Conservation (phyloP, 495 filamentous ascomycete species). For the Xylaria grammica region DNA sequence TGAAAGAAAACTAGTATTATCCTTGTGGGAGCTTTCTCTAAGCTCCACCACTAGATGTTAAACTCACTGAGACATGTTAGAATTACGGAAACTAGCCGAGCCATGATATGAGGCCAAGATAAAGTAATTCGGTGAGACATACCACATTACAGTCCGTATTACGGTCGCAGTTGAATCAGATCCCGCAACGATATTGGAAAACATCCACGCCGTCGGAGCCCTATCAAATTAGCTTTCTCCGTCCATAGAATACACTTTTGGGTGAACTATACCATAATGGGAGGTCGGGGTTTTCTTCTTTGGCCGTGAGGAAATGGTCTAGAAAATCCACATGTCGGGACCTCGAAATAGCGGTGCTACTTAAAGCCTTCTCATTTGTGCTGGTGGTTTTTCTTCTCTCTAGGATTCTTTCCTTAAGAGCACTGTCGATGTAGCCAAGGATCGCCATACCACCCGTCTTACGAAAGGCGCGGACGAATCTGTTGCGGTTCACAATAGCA, state of each 20-base stretch:
- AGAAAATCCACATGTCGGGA: constrained; percentile 9
- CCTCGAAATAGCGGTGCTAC: background rate
- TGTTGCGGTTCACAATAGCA: background rate
- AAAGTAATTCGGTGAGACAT: background rate
- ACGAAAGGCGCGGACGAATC: constrained; percentile 11
- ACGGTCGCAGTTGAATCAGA: constrained; percentile 62
- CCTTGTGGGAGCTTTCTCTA: background rate
- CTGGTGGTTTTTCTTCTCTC: background rate
- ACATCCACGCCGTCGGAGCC: constrained; percentile 39
- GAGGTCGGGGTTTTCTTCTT: constrained; percentile 35
- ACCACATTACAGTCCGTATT: constrained; percentile 55
- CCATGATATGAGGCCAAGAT: background rate
- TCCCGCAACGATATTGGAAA: constrained; percentile 60
- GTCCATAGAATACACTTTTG: no score
- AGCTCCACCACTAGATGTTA: background rate
- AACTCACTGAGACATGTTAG: constrained; percentile 3
- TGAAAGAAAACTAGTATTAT: background rate
- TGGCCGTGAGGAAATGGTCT: background rate
- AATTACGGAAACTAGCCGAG: background rate
- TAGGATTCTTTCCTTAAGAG: background rate
- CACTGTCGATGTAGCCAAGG: background rate
- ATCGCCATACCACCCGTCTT: constrained; percentile 7
- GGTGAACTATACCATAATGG: constrained; percentile 29
- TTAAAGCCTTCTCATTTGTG: background rate
- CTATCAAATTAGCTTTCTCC: no score